Base-by-base conservation (phyloP, 2,329 filamentous ascomycete genomes). In the Fusarium burgessii region DNA sequence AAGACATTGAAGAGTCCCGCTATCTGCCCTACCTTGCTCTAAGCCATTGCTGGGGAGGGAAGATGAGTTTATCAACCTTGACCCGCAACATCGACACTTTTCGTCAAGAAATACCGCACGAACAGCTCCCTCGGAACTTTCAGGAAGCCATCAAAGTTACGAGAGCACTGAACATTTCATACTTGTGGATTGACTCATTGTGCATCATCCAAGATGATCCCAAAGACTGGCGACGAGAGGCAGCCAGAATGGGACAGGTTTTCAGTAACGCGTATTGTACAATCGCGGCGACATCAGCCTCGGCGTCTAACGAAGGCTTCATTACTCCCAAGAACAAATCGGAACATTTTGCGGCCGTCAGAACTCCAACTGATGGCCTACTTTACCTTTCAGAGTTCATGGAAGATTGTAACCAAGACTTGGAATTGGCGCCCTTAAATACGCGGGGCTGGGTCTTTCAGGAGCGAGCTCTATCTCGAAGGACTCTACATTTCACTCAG, bases 401-500 rank as follows among this genome's bases (percentile, higher is more conserved):
- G n/a, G 62, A 62, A 12, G 45, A 64, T 1, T 67, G 61, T 43
- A 12, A 15, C 42, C 32, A 2, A 7, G 36, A 43, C 2, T 9
- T 52, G 8, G 49, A 52, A 14, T 29, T 25, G 2, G 49, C 49
- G 0, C 33, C 23, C 18, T 7, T 84, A 5, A 81, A 77, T 55
- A 68, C 60, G 8, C 73, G 63, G 3, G 63, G 63, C 1, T 65
- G 60, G 63, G 42, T 50, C 9, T n/a, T 66, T 4, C 60, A 65
- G 7, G 63, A 66, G 20, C 45, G 63, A 12, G 60, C 61, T 10
- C 42, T 65, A 0, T 46, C 63, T 2, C n/a, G 36, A 7, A 49
- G 63, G 2, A 54, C 63, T 4, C 38, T 66, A 4, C 63, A 66
- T 9, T 66, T 65, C 6, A 43, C 63, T 3, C 32, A 45, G 2